A percentile compares a stretch with the other conserved stretches of the same genome.
Evolutionary conservation across 768 basidiomycete species (phyloP).

Genomic region (Trichaptum fuscoviolaceum): DNA sequence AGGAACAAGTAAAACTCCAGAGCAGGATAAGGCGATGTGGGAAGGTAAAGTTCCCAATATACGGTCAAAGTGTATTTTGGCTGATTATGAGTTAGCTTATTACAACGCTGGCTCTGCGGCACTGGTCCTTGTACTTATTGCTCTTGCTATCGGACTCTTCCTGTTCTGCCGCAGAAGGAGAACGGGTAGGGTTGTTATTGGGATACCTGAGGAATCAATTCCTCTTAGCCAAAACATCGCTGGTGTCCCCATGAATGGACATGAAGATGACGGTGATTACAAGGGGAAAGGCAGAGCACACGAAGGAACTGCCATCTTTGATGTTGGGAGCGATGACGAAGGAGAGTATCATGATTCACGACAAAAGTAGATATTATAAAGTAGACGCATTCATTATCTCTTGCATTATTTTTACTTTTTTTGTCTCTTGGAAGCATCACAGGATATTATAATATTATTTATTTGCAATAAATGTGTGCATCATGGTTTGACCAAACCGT

Average conservation of each 20-base stretch:
- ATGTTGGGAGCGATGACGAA: conserved; percentile 41
- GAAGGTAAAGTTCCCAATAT: conserved; percentile 51
- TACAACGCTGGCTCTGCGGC: conserved; percentile 90
- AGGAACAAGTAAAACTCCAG: conserved; percentile 52
- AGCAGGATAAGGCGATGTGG: conserved; percentile 86
- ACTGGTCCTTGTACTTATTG: conserved; percentile 73
- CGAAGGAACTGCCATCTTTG: conserved; percentile 30
- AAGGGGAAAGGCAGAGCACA: conserved; percentile 33
- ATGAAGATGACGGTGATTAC: conserved; percentile 19
- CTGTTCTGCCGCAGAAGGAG: conserved; percentile 71
- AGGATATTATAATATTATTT: conserved; percentile 5
- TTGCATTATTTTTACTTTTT: not conserved
- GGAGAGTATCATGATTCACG: conserved; percentile 28
- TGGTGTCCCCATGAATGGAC: conserved; percentile 21
- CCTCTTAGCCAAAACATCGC: conserved; percentile 42
- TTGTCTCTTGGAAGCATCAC: not conserved
- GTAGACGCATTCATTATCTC: not conserved
- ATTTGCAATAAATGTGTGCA: conserved; percentile 43
- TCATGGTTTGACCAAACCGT: conserved; percentile 84
- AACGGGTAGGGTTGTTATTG: conserved; percentile 33
- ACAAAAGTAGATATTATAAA: not conserved
- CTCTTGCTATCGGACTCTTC: conserved; percentile 61
- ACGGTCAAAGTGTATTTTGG: not conserved
- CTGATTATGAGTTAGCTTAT: conserved; percentile 52
- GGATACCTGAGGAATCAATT: conserved; percentile 58